phyloP scores from a whole-genome alignment of 176 grass and related monocot genomes.

The Lolium multiflorum region DNA sequence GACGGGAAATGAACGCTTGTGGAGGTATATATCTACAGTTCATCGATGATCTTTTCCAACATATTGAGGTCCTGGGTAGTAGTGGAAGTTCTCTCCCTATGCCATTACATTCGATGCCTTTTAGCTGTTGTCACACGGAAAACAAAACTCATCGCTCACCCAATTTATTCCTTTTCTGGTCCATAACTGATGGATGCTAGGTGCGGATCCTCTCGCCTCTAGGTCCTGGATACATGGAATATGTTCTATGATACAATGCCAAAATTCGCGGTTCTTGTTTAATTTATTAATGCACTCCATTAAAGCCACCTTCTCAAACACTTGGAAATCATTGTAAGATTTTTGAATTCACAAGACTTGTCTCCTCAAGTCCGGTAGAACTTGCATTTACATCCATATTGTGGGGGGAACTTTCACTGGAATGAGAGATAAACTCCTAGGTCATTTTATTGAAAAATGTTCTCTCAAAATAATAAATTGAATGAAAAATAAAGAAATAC shows the following conservation, averaged over 20 bases:
- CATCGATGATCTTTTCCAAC: conserved; percentile 38
- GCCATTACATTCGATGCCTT: not conserved
- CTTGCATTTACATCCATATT: no score
- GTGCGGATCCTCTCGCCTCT: not conserved
- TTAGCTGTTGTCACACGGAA: not conserved
- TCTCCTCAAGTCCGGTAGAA: no score
- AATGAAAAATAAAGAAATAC: no score
- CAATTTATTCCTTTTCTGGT: not conserved
- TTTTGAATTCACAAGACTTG: no score
- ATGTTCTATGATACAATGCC: no score
- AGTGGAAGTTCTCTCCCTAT: not conserved
- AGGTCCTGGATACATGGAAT: not conserved
- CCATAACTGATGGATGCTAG: not conserved
- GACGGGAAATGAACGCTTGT: not conserved
- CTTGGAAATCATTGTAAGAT: not conserved
- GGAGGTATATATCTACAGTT: conserved; percentile 59
- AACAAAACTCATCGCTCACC: not conserved
- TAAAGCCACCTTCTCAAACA: not conserved
- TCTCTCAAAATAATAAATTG: no score
- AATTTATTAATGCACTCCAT: not conserved
- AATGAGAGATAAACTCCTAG: no score
- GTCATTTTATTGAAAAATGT: no score
- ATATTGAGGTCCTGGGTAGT: no score
- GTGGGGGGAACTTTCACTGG: no score
- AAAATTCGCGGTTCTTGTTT: not conserved